These are phyloP conservation scores for Carex arenaria DNA, from an alignment of 202 grass and related monocot genomes.

Conservation along the genomic window DNA sequence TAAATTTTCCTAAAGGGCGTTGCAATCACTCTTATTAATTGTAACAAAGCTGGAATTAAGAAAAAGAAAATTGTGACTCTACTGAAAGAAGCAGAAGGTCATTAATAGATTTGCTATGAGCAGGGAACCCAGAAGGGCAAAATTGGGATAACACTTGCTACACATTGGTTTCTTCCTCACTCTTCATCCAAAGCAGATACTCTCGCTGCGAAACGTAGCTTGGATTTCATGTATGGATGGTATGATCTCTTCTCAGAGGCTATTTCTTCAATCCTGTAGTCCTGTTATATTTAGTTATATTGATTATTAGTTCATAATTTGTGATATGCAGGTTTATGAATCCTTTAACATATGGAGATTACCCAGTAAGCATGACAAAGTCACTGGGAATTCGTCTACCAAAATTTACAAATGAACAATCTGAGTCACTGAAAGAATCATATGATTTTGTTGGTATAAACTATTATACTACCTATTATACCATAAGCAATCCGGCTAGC, in stretches of 20 bases:
- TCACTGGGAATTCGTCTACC: constrained; percentile 24
- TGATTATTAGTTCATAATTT: background rate
- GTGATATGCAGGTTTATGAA: constrained; percentile 33
- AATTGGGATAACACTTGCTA: constrained; percentile 38
- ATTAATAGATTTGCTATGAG: background rate
- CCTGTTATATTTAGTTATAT: too few species aligned
- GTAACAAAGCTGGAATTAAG: background rate
- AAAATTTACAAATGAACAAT: constrained; percentile 22
- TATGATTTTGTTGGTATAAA: constrained; percentile 55
- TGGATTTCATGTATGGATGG: constrained; percentile 67
- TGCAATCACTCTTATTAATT: background rate
- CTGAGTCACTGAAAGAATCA: constrained; percentile 16
- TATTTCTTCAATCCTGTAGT: background rate
- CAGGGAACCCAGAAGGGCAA: constrained; percentile 34
- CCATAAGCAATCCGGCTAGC: constrained; percentile 16
- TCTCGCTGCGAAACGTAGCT: constrained; percentile 24
- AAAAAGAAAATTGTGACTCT: background rate
- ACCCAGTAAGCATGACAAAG: constrained; percentile 31
- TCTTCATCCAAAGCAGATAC: constrained; percentile 13
- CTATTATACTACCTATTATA: constrained; percentile 41
- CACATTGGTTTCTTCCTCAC: constrained; percentile 41
- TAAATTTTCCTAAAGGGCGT: background rate
- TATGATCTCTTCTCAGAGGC: background rate
- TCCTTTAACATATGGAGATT: constrained; percentile 41
- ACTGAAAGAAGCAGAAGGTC: constrained; percentile 1